Conservation (phyloP, 768 basidiomycete genomes). For the Amanita exitialis region DNA sequence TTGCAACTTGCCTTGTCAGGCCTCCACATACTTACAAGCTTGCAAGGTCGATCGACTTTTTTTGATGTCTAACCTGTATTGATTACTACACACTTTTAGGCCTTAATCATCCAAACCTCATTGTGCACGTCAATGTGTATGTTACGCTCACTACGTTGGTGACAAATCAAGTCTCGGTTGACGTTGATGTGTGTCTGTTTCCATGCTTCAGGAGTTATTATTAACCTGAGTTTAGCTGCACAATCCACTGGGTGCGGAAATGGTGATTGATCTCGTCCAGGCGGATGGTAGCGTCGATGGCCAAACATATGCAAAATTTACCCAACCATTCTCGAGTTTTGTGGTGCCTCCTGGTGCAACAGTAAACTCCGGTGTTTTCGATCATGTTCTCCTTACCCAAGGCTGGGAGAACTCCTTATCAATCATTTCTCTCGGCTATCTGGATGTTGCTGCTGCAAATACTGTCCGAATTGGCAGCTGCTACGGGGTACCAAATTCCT, state of each 20-base stretch:
- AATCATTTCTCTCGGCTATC: conserved; percentile 42
- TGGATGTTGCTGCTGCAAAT: conserved; percentile 43
- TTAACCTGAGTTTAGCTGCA: conserved; percentile 22
- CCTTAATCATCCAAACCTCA: conserved; percentile 43
- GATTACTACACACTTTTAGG: conserved; percentile 17
- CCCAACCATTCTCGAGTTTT: conserved; percentile 42
- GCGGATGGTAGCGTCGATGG: conserved; percentile 43
- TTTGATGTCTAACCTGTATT: not conserved
- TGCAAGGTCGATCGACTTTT: conserved; percentile 30
- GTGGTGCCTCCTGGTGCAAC: conserved; percentile 46
- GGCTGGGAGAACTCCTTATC: conserved; percentile 46
- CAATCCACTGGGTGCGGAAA: conserved; percentile 49
- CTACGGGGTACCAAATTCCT: conserved; percentile 51
- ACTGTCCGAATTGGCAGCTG: conserved; percentile 36
- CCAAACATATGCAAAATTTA: conserved; percentile 47
- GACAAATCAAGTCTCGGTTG: conserved; percentile 39
- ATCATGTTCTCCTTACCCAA: conserved; percentile 47
- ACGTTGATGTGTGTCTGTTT: conserved; percentile 41
- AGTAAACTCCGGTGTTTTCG: conserved; percentile 50
- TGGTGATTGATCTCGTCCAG: conserved; percentile 49
- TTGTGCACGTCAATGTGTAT: conserved; percentile 43
- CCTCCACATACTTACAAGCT: conserved; percentile 36
- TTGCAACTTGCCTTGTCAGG: conserved; percentile 45
- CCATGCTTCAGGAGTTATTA: not conserved
- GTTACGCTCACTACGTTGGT: conserved; percentile 41